Evolutionary conservation across 2,329 filamentous ascomycete species (phyloP).

Genomic region (Penicillium sp.): DNA sequence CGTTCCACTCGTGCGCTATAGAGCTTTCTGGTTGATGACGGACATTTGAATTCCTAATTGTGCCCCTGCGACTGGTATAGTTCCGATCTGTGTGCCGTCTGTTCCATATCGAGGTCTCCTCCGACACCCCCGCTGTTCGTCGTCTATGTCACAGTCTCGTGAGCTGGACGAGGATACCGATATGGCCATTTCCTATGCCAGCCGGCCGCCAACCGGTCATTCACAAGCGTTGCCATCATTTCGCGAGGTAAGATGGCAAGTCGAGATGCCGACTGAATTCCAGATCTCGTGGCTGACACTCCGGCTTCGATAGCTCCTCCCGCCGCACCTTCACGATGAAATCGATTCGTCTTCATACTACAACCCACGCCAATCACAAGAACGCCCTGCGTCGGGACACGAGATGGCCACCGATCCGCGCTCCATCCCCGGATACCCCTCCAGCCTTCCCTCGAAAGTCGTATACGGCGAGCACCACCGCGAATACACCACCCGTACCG

Average conservation of each 20-base stretch:
- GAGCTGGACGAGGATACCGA: conserved; percentile 34
- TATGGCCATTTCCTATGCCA: conserved; percentile 42
- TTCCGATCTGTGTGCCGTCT: too few relatives aligned
- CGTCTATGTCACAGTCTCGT: conserved; percentile 39
- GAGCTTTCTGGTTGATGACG: too few relatives aligned
- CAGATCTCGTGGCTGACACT: conserved; percentile 1
- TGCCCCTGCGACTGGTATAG: conserved; percentile 3
- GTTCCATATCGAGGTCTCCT: too few relatives aligned
- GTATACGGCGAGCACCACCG: conserved; percentile 23
- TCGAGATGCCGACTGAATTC: too few relatives aligned
- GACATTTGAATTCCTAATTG: too few relatives aligned
- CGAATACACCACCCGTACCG: conserved; percentile 28
- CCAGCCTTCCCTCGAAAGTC: conserved; percentile 21
- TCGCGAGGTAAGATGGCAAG: conserved; percentile 41
- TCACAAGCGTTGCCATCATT: conserved; percentile 39
- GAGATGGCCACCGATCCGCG: conserved; percentile 32
- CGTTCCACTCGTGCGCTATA: too few relatives aligned
- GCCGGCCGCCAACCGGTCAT: conserved; percentile 32
- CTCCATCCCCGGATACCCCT: conserved; percentile 26
- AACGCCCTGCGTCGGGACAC: conserved; percentile 30
- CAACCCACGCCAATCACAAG: conserved; percentile 30
- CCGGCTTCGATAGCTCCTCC: conserved; percentile 34
- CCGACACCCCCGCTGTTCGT: too few relatives aligned
- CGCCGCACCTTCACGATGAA: conserved; percentile 42
- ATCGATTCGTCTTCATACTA: conserved; percentile 41